These are phyloP conservation scores for Sugiyamaella grinbergsii DNA, from an alignment of 1,139 yeast genomes.

Conservation along the genomic window DNA sequence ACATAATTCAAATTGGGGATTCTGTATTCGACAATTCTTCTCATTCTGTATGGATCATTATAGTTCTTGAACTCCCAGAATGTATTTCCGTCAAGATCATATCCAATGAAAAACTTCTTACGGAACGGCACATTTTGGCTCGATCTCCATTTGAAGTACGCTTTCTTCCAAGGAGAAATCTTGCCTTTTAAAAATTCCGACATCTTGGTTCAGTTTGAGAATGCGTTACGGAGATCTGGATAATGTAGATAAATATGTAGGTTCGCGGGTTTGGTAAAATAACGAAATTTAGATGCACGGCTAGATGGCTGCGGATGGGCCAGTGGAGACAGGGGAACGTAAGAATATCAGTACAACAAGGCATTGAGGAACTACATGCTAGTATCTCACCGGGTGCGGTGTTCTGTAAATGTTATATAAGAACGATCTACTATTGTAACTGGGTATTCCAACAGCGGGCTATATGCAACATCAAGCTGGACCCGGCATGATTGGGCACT, in stretches of 20 bases:
- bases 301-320: too few species aligned
- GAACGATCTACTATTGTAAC: too few species aligned
- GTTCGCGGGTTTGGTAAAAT: not conserved
- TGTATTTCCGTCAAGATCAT: constrained; percentile 78
- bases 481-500: too few species aligned
- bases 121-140: constrained; percentile 68
- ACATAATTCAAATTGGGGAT: constrained; percentile 40
- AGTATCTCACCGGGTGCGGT: too few species aligned
- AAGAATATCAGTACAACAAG: too few species aligned
- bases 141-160: constrained; percentile 61
- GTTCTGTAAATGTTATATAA: too few species aligned
- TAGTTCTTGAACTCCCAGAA: constrained; percentile 74
- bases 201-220: not conserved
- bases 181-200: constrained; percentile 39
- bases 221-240: not conserved
- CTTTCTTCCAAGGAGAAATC: constrained; percentile 43
- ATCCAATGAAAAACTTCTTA: constrained; percentile 52
- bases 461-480: too few species aligned
- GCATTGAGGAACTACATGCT: too few species aligned
- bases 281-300: too few species aligned
- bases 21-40: constrained; percentile 48
- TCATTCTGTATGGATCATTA: constrained; percentile 41
- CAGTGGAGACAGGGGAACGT: too few species aligned
- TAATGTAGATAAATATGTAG: not conserved
- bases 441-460: too few species aligned